Percentiles rank a stretch among this genome's conserved stretches.
phyloP scores from a whole-genome alignment of 495 filamentous ascomycete species.

The Rhizodiscina lignyota region DNA sequence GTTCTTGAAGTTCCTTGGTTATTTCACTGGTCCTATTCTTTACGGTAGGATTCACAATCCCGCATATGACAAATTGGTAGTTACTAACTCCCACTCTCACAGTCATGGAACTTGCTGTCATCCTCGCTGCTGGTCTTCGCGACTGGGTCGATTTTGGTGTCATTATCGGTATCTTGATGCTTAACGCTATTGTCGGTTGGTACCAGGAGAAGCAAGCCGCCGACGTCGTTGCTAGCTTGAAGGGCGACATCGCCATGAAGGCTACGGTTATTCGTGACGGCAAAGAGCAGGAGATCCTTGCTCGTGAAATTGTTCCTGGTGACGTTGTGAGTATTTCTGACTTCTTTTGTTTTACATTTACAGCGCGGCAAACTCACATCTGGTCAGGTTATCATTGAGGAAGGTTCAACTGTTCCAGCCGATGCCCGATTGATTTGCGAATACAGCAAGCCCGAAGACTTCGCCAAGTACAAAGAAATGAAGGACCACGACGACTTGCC shows the following conservation, averaged over 20 bases:
- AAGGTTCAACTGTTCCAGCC: slow-evolving; percentile 58
- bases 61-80: too few species aligned
- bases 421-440: slow-evolving; percentile 65
- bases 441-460: slow-evolving; percentile 53
- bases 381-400: slow-evolving; percentile 50
- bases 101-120: slow-evolving; percentile 78
- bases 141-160: slow-evolving; percentile 78
- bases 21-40: slow-evolving; percentile 70
- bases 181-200: slow-evolving; percentile 73
- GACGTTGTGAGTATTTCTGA: slow-evolving; percentile 47
- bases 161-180: slow-evolving; percentile 61
- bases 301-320: slow-evolving; percentile 64
- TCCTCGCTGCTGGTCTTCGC: slow-evolving; percentile 61
- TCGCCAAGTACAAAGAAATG: slow-evolving; percentile 53
- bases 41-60: too few species aligned
- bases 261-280: slow-evolving; percentile 57
- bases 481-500: slow-evolving; percentile 31
- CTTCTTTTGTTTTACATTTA: neutral
- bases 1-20: slow-evolving; percentile 60
- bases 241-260: slow-evolving; percentile 75
- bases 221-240: slow-evolving; percentile 63
- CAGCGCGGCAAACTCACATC: slow-evolving; percentile 13
- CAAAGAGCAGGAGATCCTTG: slow-evolving; percentile 53
- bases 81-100: slow-evolving; percentile 9
- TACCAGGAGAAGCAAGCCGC: slow-evolving; percentile 80